phyloP scores from a whole-genome alignment of 352 stramenopile genomes.

The Globisporangium solare region DNA sequence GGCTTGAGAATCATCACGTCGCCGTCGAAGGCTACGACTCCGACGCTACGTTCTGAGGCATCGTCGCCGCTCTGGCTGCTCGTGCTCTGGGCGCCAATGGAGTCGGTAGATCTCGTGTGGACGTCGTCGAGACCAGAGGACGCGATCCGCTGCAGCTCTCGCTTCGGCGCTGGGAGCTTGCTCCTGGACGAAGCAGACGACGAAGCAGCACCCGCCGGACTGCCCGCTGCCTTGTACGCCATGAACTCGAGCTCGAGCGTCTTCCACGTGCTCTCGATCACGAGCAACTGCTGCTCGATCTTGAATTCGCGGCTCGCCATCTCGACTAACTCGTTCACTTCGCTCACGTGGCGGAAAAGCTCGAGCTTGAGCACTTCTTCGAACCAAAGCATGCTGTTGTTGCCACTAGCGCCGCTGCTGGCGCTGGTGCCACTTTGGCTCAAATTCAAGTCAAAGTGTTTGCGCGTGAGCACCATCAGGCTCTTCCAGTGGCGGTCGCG shows the following conservation, averaged over 20 bases:
- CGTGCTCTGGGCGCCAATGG: not conserved
- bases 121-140: not conserved
- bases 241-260: constrained; percentile 91
- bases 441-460: constrained; percentile 75
- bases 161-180: not conserved
- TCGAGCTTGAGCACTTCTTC: constrained; percentile 93
- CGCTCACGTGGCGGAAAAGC: constrained; percentile 89
- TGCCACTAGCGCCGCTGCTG: not conserved
- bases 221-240: constrained; percentile 73
- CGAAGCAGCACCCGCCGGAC: constrained; percentile 1
- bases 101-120: not conserved
- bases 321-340: constrained; percentile 94
- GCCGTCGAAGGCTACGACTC: constrained; percentile 29
- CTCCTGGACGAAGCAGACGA: not conserved
- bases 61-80: constrained; percentile 2
- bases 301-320: constrained; percentile 96
- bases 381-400: constrained; percentile 62
- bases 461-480: constrained; percentile 81
- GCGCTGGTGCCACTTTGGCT: constrained; percentile 1
- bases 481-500: constrained; percentile 88
- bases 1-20: constrained; percentile 89
- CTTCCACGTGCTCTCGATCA: constrained; percentile 90
- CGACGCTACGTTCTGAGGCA: constrained; percentile 3
- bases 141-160: not conserved
- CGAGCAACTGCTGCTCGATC: constrained; percentile 94